phyloP scores from a whole-genome alignment of 495 filamentous ascomycete species.

The Penicillium cosmopolitanum region DNA sequence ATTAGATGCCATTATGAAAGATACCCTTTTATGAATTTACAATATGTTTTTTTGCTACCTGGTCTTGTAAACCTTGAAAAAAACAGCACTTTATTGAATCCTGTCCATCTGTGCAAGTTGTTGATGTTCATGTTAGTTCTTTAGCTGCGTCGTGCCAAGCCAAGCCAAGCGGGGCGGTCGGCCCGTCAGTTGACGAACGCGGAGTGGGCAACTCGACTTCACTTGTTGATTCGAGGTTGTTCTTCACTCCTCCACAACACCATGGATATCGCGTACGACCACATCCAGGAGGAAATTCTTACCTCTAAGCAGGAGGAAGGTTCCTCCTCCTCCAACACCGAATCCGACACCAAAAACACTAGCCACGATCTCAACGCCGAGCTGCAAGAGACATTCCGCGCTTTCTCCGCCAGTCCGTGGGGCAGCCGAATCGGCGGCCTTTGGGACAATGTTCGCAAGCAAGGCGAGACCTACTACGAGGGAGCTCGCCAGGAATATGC shows the following conservation, averaged over 20 bases:
- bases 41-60: no score
- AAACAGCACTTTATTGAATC: no score
- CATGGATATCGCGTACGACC: conserved; percentile 98
- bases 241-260: conserved; percentile 17
- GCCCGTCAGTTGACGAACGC: conserved; percentile 28
- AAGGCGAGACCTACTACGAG: conserved; percentile 86
- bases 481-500: conserved; percentile 80
- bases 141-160: not conserved
- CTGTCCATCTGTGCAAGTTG: no score
- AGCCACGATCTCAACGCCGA: conserved; percentile 77
- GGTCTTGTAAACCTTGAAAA: not conserved
- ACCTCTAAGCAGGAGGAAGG: conserved; percentile 58
- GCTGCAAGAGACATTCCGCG: conserved; percentile 92
- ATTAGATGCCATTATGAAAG: not conserved
- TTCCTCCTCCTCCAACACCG: conserved; percentile 15
- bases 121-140: no score
- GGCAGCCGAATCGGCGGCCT: conserved; percentile 85
- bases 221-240: conserved; percentile 16
- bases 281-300: conserved; percentile 85
- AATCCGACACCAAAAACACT: conserved; percentile 38
- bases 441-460: conserved; percentile 85
- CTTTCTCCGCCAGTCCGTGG: conserved; percentile 86
- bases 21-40: conserved; percentile 6
- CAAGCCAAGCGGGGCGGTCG: conserved; percentile 34
- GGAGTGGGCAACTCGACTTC: conserved; percentile 25